A percentile compares a stretch with the other conserved stretches of the same genome.
Evolutionary conservation across 257 asterid genomes (phyloP).

Genomic region (Solanum gandarillasii): DNA sequence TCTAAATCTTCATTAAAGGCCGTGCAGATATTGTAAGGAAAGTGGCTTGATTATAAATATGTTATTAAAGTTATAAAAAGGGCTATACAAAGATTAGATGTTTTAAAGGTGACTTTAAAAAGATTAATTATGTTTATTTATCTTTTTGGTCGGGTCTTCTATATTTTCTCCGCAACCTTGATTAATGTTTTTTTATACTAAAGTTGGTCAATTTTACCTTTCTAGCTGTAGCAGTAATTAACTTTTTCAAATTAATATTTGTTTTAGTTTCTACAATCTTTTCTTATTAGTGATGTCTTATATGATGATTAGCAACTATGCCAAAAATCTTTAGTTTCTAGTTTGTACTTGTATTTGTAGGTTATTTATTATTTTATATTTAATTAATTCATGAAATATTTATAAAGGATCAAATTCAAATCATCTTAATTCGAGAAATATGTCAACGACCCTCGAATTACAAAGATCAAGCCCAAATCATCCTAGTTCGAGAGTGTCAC

Average conservation of each 20-base stretch:
- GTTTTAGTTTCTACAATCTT: neutral
- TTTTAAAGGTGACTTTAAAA: slow-evolving; percentile 11
- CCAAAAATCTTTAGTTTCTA: neutral
- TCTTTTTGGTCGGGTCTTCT: slow-evolving; percentile 11
- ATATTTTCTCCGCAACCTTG: neutral
- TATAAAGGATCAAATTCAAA: no score
- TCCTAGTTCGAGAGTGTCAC: no score
- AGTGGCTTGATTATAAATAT: neutral
- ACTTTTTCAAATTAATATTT: neutral
- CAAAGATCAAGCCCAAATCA: no score
- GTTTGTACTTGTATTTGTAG: neutral
- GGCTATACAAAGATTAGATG: slow-evolving; percentile 5
- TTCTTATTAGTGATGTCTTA: neutral
- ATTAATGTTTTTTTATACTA: neutral
- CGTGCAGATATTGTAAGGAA: slow-evolving; percentile 14
- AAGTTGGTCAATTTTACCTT: neutral
- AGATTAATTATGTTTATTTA: slow-evolving; percentile 1
- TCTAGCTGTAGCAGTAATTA: neutral
- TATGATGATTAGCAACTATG: neutral
- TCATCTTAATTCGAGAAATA: no score
- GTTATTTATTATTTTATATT: no score
- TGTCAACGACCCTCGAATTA: no score
- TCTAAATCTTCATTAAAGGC: slow-evolving; percentile 16
- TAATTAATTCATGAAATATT: no score
- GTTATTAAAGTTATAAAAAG: neutral